A percentile compares a stretch with the other conserved stretches of the same genome.
These are phyloP conservation scores for Cymbopogon citratus DNA, from an alignment of 176 grass and related monocot genomes.

Conservation along the genomic window DNA sequence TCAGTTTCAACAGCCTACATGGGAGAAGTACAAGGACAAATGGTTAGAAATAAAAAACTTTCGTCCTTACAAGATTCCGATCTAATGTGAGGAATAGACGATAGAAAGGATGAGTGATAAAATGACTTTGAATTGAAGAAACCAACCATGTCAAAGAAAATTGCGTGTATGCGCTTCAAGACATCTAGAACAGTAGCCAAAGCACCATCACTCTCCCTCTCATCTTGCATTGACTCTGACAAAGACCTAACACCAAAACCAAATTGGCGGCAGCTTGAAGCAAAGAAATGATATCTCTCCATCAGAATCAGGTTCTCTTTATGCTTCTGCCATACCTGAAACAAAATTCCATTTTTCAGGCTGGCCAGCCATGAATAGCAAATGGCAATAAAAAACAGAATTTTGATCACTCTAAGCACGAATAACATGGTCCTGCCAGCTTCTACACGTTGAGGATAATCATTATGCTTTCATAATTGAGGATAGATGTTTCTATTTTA, in stretches of 20 bases:
- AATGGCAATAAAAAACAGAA: not conserved
- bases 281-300: conserved; percentile 96
- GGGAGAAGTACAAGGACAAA: not conserved
- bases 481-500: not conserved
- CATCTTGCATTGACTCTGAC: conserved; percentile 70
- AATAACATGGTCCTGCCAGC: not conserved
- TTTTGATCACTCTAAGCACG: not conserved
- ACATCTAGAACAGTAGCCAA: conserved; percentile 75
- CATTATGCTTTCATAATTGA: not conserved
- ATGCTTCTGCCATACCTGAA: conserved; percentile 93
- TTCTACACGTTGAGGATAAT: not conserved
- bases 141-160: conserved; percentile 83
- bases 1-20: conserved; percentile 47
- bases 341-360: not conserved
- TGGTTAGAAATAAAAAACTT: not conserved
- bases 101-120: not conserved
- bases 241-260: conserved; percentile 49
- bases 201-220: conserved; percentile 75
- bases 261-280: conserved; percentile 66
- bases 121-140: not conserved
- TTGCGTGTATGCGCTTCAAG: conserved; percentile 56
- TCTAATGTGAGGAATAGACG: not conserved
- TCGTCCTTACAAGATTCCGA: not conserved
- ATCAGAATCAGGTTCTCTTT: conserved; percentile 92
- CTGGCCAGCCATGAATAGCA: not conserved